phyloP scores from a whole-genome alignment of 2,329 filamentous ascomycete species.

The Fusarium coicis region DNA sequence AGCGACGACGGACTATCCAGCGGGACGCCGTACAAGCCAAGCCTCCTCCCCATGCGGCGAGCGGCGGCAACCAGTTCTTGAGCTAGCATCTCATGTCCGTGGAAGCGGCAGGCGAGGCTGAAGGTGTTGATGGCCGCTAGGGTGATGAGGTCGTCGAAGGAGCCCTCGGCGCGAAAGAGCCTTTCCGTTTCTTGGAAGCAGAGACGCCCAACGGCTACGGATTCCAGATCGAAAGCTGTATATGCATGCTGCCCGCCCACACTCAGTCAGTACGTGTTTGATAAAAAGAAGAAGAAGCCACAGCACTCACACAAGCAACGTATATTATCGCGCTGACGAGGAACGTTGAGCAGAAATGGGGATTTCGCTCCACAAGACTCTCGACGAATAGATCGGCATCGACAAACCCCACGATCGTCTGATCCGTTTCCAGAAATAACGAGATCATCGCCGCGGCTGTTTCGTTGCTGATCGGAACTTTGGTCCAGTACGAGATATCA shows the following conservation, averaged over 20 bases:
- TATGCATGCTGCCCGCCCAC: not conserved
- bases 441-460: not conserved
- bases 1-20: not conserved
- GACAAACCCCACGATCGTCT: not conserved
- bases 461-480: not conserved
- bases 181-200: not conserved
- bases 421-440: constrained; percentile 1
- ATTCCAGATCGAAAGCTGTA: not conserved
- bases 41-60: not conserved
- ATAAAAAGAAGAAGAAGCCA: not conserved
- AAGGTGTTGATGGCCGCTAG: not conserved
- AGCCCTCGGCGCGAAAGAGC: not conserved
- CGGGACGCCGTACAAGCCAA: not conserved
- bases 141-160: not conserved
- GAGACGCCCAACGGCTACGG: not conserved
- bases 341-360: not conserved
- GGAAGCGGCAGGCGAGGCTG: not conserved
- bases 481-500: constrained; percentile 5
- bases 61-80: not conserved
- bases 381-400: not conserved
- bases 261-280: not conserved
- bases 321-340: constrained; percentile 3
- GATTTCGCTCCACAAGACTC: not conserved
- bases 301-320: not conserved
- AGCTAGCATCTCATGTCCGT: not conserved